These are phyloP conservation scores for Mycena galericulata DNA, from an alignment of 768 basidiomycete species.

Conservation along the genomic window DNA sequence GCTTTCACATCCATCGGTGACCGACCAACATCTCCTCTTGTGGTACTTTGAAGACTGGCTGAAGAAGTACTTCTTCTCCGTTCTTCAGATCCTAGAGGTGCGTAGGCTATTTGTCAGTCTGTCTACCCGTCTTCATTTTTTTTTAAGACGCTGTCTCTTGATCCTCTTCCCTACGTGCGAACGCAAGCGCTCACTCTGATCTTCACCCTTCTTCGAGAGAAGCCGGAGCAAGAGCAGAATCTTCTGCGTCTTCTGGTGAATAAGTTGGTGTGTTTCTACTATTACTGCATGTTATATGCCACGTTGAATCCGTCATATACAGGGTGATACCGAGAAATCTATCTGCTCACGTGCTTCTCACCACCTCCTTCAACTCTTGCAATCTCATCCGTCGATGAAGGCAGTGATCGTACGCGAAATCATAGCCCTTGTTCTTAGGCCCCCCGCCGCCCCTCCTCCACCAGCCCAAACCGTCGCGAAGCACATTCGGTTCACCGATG, in stretches of 20 bases:
- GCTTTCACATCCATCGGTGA: constrained; percentile 67
- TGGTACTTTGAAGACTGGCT: constrained; percentile 99
- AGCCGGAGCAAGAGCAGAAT: constrained; percentile 98
- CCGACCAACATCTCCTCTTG: constrained; percentile 78
- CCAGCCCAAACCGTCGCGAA: constrained; percentile 52
- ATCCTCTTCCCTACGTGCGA: constrained; percentile 89
- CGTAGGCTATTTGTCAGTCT: constrained; percentile 33
- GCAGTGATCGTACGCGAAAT: constrained; percentile 89
- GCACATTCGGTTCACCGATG: constrained; percentile 67
- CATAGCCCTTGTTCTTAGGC: constrained; percentile 79
- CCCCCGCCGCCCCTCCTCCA: constrained; percentile 53
- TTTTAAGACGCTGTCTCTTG: constrained; percentile 78
- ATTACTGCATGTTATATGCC: background rate
- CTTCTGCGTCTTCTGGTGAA: constrained; percentile 91
- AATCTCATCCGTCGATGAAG: constrained; percentile 95
- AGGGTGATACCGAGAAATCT: constrained; percentile 92
- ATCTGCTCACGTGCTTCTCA: constrained; percentile 93
- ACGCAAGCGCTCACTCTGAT: constrained; percentile 86
- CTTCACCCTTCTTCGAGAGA: constrained; percentile 83
- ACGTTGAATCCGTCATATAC: constrained; percentile 4
- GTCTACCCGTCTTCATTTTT: background rate
- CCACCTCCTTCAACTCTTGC: constrained; percentile 89
- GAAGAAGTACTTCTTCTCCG: constrained; percentile 95
- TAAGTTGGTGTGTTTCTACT: constrained; percentile 75
- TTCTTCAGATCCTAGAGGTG: constrained; percentile 93